Conservation (phyloP, 2,329 filamentous ascomycete genomes). For the Xylaria sp. region DNA sequence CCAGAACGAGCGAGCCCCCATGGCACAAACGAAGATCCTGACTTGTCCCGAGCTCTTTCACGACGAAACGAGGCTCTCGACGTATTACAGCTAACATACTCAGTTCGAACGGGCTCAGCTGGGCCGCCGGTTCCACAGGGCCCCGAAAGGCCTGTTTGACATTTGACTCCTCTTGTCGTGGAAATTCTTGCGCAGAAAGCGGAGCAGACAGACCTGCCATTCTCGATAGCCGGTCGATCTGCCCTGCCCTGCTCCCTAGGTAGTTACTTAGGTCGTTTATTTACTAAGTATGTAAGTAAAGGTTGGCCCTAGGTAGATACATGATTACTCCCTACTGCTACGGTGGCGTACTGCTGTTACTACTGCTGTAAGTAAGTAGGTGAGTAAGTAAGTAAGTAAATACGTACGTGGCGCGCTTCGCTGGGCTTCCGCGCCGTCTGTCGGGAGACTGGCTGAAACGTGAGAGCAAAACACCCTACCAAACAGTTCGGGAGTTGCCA, state of each 20-base stretch:
- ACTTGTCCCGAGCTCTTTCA: conserved; percentile 23
- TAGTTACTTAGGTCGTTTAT: no score
- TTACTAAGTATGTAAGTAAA: no score
- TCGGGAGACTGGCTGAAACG: conserved; percentile 45
- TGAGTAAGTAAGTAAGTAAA: neutral
- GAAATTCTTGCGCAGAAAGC: conserved; percentile 23
- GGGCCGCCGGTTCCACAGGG: conserved; percentile 25
- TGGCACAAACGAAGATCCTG: conserved; percentile 25
- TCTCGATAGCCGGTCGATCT: conserved; percentile 19
- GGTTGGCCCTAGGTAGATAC: neutral
- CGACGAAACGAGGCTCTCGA: conserved; percentile 38
- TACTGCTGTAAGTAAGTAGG: neutral
- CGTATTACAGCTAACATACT: conserved; percentile 22
- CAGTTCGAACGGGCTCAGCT: conserved; percentile 2
- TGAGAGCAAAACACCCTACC: conserved; percentile 39
- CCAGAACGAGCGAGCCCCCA: conserved; percentile 8
- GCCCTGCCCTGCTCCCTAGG: neutral
- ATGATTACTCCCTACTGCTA: neutral
- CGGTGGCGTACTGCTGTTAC: neutral
- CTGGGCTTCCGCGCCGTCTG: neutral
- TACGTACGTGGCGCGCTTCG: neutral
- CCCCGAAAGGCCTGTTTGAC: conserved; percentile 37
- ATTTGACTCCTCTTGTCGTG: conserved; percentile 28
- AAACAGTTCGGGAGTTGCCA: conserved; percentile 46
- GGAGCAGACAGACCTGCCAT: neutral